Base-by-base conservation (phyloP, 768 basidiomycete genomes). In the Mrakia blollopis region DNA sequence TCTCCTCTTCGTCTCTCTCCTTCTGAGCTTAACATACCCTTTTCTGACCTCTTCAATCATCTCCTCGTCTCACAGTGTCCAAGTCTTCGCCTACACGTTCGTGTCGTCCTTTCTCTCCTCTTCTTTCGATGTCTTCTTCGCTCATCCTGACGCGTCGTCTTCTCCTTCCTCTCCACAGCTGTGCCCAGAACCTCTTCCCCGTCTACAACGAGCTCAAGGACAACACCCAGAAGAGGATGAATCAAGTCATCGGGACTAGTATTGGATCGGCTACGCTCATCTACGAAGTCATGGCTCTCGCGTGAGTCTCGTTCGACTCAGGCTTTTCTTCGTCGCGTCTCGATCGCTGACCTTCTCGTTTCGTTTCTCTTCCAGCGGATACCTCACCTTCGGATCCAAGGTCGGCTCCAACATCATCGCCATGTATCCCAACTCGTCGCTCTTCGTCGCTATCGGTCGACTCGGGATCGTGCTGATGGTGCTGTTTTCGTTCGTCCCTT, bases 381-480 rank as follows among this genome's bases (percentile, higher is more conserved):
- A 98, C 82, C 85, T 98, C 72, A 97, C 95, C 0, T 98, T 98
- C 83, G 95, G 95, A 1, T 90, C 90, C 68, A 91, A 89, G 82
- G 92, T 91, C 79, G 91, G 91, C 44, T 89, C 91, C 54, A 97
- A 98, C 84, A 91, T 98, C 80, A 92, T 98, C 79, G 93, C 92
- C 32, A 97, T 96, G 92, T 94, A 83, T 79, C 83, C 81, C 68
- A 83, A 81, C 9, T 94, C 92, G 0, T 94, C 94, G 52, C 84
- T 95, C 60, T 93, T 97, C 84, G 91, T 99, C 79, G 94, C 96
- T 44, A 81, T 95, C 76, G 96, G 96, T 13, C 93, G 97, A 81
- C 85, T 96, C 14, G 97, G 95, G 16, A 97, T 99, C 82, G 91
- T 93, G 54, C 85, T 92, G 65, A 87, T 96, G 37, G 94, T 98